These are phyloP conservation scores for Dimargaris xerosporica DNA, from an alignment of 192 early-diverging fungal species.

Conservation along the genomic window DNA sequence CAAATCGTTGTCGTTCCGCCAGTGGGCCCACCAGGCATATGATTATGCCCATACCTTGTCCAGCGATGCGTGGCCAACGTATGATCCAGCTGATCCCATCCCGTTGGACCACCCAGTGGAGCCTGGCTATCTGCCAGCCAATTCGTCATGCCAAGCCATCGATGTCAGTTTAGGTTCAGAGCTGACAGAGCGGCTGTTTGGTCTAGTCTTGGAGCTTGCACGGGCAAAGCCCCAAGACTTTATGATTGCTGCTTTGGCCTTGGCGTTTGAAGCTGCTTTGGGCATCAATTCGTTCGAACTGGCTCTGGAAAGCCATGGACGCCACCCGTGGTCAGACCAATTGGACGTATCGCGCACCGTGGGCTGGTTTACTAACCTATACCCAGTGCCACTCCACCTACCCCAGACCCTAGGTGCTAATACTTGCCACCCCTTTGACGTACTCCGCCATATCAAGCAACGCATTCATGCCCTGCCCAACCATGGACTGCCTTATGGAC, in stretches of 20 bases:
- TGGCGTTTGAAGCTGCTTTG: not conserved
- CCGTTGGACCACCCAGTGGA: not conserved
- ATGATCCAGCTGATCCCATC: not conserved
- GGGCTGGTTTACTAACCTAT: conserved; percentile 19
- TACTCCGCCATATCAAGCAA: not conserved
- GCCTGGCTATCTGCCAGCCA: too few relatives aligned
- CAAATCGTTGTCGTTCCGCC: conserved; percentile 16
- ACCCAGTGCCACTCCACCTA: conserved; percentile 2
- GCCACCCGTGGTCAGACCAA: not conserved
- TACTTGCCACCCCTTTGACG: too few relatives aligned
- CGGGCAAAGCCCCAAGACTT: not conserved
- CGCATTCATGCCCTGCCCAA: not conserved
- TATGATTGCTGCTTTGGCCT: conserved; percentile 1
- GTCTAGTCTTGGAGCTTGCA: not conserved
- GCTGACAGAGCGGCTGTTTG: not conserved
- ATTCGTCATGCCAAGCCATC: not conserved
- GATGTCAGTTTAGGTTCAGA: not conserved
- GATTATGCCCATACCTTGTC: not conserved
- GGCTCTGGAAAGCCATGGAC: conserved; percentile 10
- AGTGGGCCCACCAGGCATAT: conserved; percentile 11
- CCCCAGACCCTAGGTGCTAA: too few relatives aligned
- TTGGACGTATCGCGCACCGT: conserved; percentile 10
- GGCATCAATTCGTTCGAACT: not conserved
- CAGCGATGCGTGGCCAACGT: not conserved
- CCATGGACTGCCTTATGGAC: conserved; percentile 2